Evolutionary conservation across 1,139 yeast genomes (phyloP).

Genomic region (Pichia kudriavzevii): DNA sequence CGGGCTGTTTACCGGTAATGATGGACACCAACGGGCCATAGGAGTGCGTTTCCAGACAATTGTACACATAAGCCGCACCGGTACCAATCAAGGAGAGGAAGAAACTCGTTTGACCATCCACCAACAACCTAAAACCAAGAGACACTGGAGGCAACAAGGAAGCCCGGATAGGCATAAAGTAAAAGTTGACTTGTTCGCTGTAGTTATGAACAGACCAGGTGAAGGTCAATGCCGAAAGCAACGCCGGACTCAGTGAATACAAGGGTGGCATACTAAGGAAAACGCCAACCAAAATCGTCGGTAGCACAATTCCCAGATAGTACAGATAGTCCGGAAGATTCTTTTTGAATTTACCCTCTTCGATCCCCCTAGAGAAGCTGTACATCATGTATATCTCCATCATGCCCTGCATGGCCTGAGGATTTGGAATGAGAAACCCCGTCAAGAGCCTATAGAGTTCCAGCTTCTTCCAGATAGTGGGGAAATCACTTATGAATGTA

Average conservation of each 20-base stretch:
- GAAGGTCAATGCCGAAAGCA: conserved; percentile 48
- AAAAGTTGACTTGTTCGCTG: conserved; percentile 42
- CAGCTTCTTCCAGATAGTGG: conserved; percentile 23
- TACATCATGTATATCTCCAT: conserved; percentile 52
- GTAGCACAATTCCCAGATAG: conserved; percentile 44
- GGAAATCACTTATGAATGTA: conserved; percentile 27
- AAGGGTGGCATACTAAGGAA: conserved; percentile 28
- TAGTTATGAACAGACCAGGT: conserved; percentile 53
- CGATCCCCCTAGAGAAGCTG: conserved; percentile 50
- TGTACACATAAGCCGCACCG: conserved; percentile 49
- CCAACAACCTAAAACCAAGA: conserved; percentile 39
- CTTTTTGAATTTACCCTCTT: conserved; percentile 45
- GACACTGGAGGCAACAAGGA: conserved; percentile 52
- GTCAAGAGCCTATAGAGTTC: conserved; percentile 44
- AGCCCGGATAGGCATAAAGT: conserved; percentile 51
- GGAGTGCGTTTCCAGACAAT: conserved; percentile 51
- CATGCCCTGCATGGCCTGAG: conserved; percentile 39
- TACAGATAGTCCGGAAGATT: conserved; percentile 51
- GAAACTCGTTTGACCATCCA: conserved; percentile 35
- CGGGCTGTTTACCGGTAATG: conserved; percentile 22
- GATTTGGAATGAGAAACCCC: conserved; percentile 38
- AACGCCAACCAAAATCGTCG: conserved; percentile 33
- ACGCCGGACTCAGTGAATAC: conserved; percentile 27
- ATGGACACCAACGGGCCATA: conserved; percentile 37
- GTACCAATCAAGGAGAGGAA: conserved; percentile 42